Evolutionary conservation across 768 basidiomycete species (phyloP).

Genomic region (Russula lepida): DNA sequence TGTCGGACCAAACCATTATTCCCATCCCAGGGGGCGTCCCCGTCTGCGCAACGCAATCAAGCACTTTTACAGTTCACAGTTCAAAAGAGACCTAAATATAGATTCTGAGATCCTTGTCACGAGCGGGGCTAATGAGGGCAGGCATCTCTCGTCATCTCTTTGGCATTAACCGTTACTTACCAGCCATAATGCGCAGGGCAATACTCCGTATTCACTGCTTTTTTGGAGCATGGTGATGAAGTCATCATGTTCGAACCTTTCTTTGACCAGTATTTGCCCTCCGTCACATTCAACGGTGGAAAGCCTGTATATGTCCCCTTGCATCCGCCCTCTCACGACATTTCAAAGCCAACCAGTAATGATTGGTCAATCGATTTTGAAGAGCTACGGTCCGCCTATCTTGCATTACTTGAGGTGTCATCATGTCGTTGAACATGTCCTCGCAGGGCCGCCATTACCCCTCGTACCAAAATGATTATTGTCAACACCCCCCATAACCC

Average conservation of each 20-base stretch:
- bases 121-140: constrained; percentile 96
- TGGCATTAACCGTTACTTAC: constrained; percentile 7
- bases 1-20: constrained; percentile 74
- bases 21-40: constrained; percentile 82
- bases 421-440: constrained; percentile 9
- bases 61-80: constrained; percentile 60
- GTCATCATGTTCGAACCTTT: constrained; percentile 99
- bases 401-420: not conserved
- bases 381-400: constrained; percentile 61
- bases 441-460: constrained; percentile 67
- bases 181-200: constrained; percentile 47
- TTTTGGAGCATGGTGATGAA: constrained; percentile 87
- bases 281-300: constrained; percentile 90
- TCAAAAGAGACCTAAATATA: constrained; percentile 63
- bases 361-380: constrained; percentile 91
- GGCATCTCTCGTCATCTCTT: constrained; percentile 7
- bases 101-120: constrained; percentile 90
- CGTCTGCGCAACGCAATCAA: constrained; percentile 85
- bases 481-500: constrained; percentile 98
- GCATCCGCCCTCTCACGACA: constrained; percentile 61
- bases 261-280: constrained; percentile 93
- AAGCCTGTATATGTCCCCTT: constrained; percentile 91
- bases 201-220: constrained; percentile 89
- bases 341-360: constrained; percentile 44
- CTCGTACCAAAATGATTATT: constrained; percentile 89